Evolutionary conservation across 1,139 yeast genomes (phyloP).

Genomic region (Blastobotrys raffinosifermentans): DNA sequence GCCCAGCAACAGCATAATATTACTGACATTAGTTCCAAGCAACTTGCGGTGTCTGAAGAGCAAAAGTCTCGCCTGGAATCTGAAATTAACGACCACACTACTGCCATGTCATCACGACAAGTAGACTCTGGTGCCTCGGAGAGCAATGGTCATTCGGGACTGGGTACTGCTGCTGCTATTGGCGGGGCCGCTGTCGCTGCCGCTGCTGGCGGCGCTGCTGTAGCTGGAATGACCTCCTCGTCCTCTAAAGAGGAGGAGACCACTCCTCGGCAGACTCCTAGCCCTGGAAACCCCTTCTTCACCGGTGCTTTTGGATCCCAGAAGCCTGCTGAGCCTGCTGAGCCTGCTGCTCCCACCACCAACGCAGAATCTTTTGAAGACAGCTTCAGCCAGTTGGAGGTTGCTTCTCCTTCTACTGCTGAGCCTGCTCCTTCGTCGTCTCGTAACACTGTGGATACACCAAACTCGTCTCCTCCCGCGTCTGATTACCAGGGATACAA

Average conservation of each 20-base stretch:
- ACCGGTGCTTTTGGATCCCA: constrained; percentile 29
- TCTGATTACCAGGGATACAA: constrained; percentile 38
- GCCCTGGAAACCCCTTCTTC: constrained; percentile 24
- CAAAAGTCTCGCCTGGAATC: constrained; percentile 46
- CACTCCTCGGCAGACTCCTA: constrained; percentile 7
- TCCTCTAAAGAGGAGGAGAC: constrained; percentile 9
- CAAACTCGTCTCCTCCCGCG: constrained; percentile 51
- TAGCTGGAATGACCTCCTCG: constrained; percentile 16
- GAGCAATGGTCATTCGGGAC: constrained; percentile 3
- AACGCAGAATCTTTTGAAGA: constrained; percentile 20
- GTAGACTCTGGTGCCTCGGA: neutral
- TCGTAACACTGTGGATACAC: constrained; percentile 44
- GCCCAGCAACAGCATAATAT: constrained; percentile 57
- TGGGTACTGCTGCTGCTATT: constrained; percentile 13
- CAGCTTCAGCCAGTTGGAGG: constrained; percentile 24
- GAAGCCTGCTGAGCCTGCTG: constrained; percentile 31
- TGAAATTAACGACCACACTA: constrained; percentile 25
- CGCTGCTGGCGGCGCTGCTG: constrained; percentile 17
- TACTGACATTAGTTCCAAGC: constrained; percentile 61
- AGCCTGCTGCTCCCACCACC: constrained; percentile 15
- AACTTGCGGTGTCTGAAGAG: constrained; percentile 50
- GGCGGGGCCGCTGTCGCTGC: constrained; percentile 28
- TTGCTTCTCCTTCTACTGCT: constrained; percentile 27
- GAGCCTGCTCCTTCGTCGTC: constrained; percentile 37
- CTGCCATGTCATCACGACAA: neutral